phyloP scores from a whole-genome alignment of 495 filamentous ascomycete genomes.

The Aspergillus egyptiacus region DNA sequence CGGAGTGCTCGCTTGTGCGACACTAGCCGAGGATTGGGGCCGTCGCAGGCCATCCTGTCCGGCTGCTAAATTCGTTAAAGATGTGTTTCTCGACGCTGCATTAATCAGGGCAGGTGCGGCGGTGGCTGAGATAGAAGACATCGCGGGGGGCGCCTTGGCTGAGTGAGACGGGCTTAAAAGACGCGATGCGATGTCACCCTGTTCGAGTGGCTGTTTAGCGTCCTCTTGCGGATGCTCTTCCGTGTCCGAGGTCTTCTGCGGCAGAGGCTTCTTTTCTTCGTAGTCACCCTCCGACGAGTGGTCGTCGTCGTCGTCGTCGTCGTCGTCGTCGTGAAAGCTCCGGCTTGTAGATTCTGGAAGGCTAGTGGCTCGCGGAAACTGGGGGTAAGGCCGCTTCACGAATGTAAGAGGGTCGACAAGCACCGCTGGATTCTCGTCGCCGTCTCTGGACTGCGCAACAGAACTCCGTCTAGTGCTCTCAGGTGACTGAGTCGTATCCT shows the following conservation, averaged over 20 bases:
- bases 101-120: constrained; percentile 32
- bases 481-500: constrained; percentile 48
- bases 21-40: constrained; percentile 26
- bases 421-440: constrained; percentile 34
- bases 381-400: constrained; percentile 43
- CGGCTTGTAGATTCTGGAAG: constrained; percentile 40
- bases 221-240: constrained; percentile 17
- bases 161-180: constrained; percentile 37
- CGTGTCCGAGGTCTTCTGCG: constrained; percentile 11
- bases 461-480: constrained; percentile 45
- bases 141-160: constrained; percentile 43
- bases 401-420: constrained; percentile 44
- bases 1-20: constrained; percentile 23
- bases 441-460: constrained; percentile 37
- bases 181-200: constrained; percentile 36
- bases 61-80: constrained; percentile 33
- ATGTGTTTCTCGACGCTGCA: constrained; percentile 32
- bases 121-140: constrained; percentile 46
- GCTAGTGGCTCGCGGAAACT: constrained; percentile 39
- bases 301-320: constrained; percentile 22
- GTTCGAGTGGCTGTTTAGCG: constrained; percentile 20
- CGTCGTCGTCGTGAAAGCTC: constrained; percentile 24
- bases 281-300: constrained; percentile 9
- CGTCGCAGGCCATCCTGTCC: constrained; percentile 34
- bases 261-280: constrained; percentile 17